Base-by-base conservation (phyloP, 192 early-diverging fungal genomes). In the Backusella sp. region DNA sequence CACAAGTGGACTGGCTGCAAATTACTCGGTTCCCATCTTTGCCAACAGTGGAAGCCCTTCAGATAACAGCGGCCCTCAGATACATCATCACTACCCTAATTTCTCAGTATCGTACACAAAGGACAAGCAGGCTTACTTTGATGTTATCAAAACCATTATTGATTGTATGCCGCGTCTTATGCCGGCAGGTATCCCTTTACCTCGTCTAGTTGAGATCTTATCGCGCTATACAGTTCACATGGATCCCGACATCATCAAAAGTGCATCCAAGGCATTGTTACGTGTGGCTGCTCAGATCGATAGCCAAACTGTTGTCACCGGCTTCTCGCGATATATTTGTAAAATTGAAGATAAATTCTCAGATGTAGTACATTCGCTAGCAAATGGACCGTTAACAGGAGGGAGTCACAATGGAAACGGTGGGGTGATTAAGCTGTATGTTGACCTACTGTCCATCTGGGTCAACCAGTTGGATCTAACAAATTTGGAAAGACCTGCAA, bases 151-250 rank as follows among this genome's bases (percentile, higher is more conserved):
- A 32, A 90, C 92, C 1, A 89, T 90, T 79, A 79, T 97, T 17
- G 90, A 92, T 52, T 83, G 87, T 46, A 78, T 96, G 30, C 96
- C 96, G 12, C 82, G 93, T 7, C 80, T 91, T 14, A 83, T 87
- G 68, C 93, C 93, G 37, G 85, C 90, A 8, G 90, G 91, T 34
- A 80, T 93, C 0, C 79, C 85, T 0, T 78, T 91, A 15, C 76
- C 82, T 21, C 88, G 86, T 52, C 68, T 97, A 1, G 85, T 97
- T 0, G 97, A 97, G 39, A 91, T 94, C 74, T 77, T 99, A 26
- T 85, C 91, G 19, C 84, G 91, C 32, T 98, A 94, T 70, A 88
- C 92, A 0, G 84, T 95, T 3, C 96, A 97, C 82, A 86, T 90
- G n/a, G 96, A 99, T 82, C 91, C 93, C 39, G 87, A 90, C 30